Percentiles rank a stretch among this genome's conserved stretches.
These are phyloP conservation scores for Entomortierella chlamydospora DNA, from an alignment of 192 early-diverging fungal genomes.

Conservation along the genomic window DNA sequence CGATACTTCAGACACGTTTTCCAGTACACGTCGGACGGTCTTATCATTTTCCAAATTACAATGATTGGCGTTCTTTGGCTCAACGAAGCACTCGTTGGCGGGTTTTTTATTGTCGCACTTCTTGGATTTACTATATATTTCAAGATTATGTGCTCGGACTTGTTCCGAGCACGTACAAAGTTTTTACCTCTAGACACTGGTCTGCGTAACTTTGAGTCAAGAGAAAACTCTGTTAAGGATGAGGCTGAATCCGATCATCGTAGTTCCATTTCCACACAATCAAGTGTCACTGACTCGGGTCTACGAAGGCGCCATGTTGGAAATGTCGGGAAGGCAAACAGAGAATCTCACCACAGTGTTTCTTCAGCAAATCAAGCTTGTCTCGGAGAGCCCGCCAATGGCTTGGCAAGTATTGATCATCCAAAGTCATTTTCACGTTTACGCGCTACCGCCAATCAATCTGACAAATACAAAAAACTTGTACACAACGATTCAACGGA, in stretches of 20 bases:
- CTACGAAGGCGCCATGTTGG: constrained; percentile 3
- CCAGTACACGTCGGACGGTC: constrained; percentile 66
- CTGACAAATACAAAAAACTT: constrained; percentile 28
- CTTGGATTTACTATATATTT: constrained; percentile 60
- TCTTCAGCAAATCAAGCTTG: not conserved
- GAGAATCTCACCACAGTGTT: not conserved
- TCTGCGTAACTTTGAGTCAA: constrained; percentile 22
- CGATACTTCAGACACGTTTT: constrained; percentile 63
- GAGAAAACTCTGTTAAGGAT: not conserved
- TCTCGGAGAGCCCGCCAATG: not conserved
- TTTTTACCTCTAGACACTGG: constrained; percentile 55
- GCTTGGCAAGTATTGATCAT: not conserved
- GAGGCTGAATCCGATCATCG: not conserved
- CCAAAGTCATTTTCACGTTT: constrained; percentile 4
- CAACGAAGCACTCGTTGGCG: constrained; percentile 55
- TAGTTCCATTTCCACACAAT: not conserved
- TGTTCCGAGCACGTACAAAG: constrained; percentile 60
- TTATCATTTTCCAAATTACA: constrained; percentile 67
- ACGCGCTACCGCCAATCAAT: constrained; percentile 5
- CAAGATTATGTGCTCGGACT: constrained; percentile 56
- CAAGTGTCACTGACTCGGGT: not conserved
- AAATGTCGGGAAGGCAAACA: not conserved
- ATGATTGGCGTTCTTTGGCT: constrained; percentile 68
- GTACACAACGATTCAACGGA: constrained; percentile 8
- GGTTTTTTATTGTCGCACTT: constrained; percentile 57